Conservation (phyloP, 2,329 filamentous ascomycete species). For the Aureobasidium vineae region DNA sequence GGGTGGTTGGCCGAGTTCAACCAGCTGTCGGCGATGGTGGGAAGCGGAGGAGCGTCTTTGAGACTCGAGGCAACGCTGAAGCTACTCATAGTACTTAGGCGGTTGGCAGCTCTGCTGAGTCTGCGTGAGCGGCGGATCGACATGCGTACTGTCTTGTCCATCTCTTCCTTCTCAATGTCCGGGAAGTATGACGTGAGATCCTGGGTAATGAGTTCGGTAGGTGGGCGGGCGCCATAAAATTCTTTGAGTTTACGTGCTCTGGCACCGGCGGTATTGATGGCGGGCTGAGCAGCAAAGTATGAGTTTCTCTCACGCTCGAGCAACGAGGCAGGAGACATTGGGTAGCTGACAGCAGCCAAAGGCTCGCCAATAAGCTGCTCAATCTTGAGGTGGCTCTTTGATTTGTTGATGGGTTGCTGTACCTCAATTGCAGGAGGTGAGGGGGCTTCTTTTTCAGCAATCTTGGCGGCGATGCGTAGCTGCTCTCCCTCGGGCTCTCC, state of each 20-base stretch:
- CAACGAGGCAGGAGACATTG: slow-evolving; percentile 74
- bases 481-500: slow-evolving; percentile 87
- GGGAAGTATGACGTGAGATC: slow-evolving; percentile 97
- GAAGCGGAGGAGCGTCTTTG: slow-evolving; percentile 89
- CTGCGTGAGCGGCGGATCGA: slow-evolving; percentile 88
- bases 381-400: slow-evolving; percentile 80
- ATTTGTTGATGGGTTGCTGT: slow-evolving; percentile 66
- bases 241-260: slow-evolving; percentile 62
- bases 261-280: slow-evolving; percentile 34
- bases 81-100: slow-evolving; percentile 90
- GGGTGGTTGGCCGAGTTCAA: slow-evolving; percentile 57
- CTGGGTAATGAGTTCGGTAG: slow-evolving; percentile 95
- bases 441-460: slow-evolving; percentile 73
- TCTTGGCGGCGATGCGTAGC: slow-evolving; percentile 79
- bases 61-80: slow-evolving; percentile 89
- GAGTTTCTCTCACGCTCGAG: slow-evolving; percentile 61
- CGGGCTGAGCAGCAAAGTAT: slow-evolving; percentile 43
- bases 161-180: slow-evolving; percentile 88
- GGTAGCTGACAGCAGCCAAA: slow-evolving; percentile 81
- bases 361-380: slow-evolving; percentile 86
- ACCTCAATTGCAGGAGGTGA: slow-evolving; percentile 54
- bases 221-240: slow-evolving; percentile 89
- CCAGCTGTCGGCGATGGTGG: slow-evolving; percentile 94
- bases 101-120: slow-evolving; percentile 87
- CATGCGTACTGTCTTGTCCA: slow-evolving; percentile 90